Base-by-base conservation (phyloP, 2,329 filamentous ascomycete species). In the Magnaporthiopsis poae region DNA sequence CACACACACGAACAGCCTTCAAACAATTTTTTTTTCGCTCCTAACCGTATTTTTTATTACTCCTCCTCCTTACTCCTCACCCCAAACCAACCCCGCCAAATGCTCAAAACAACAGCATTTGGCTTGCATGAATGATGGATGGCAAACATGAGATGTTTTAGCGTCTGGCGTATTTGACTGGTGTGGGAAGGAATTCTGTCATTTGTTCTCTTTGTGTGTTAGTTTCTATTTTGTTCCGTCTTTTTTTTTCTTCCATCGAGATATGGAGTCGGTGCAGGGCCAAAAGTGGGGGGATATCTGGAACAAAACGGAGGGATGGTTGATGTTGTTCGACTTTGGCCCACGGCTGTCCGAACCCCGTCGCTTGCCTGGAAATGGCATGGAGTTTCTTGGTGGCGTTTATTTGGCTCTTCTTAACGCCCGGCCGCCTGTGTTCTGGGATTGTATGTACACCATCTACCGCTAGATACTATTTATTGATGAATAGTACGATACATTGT, bases 121-220 rank as follows among this genome's bases (percentile, higher is more conserved):
- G 25, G 29, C 63, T 33, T 60, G 31, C 36, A 65, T 61, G 63
- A 65, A 60, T 65, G 31, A 65, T 60, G 63, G 63, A 65, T 35
- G 63, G 63, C 63, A 65, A 33, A 33, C 36, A 61, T 65, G 63
- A 65, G 61, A 60, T 61, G 59, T 33, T 31, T 33, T 33, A 62
- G 61, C 52, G 63, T 29, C 35, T 33, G 63, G 63, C 63, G 63
- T 65, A 65, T 35, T n/a, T 65, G 18, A 56, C n/a, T 21, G 63
- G 63, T n/a, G 46, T 56, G 46, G 7, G 63, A 52, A 36, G 35
- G 63, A 29, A 60, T 15, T 60, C 27, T 60, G n/a, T 65, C 18
- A 61, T 65, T 60, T 65, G 13, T 12, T 11, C 8, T 13, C 18
- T 62, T 11, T 36, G 18, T 46, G 39, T 46, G 9, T n/a, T 9